Base-by-base conservation (phyloP, 73 alveolate genomes). In the Uronychia setigera region DNA sequence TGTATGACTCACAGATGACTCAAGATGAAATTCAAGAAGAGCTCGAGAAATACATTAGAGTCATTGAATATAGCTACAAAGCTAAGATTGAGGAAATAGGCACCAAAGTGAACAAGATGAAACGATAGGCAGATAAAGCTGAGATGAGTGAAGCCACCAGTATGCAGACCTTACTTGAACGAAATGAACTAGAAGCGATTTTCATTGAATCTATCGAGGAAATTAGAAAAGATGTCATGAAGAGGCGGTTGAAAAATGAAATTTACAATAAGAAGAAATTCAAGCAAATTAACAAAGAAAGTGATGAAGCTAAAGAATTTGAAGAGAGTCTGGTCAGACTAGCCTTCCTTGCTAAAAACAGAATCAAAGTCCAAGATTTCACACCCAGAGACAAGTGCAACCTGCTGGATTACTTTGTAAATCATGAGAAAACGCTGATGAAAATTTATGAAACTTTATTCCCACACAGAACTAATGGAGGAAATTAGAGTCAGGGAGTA, bases 141-240 rank as follows among this genome's bases (percentile, higher is more conserved):
- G 58, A 46, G 67, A 19, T 11, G n/a, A 46, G n/a, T 11, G 67
- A 82, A 33, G 80, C 92, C 77, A 87, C 80, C 11, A 88, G 80
- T 30, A 92, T 89, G 57, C 77, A 88, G 59, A 81, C n/a, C 25
- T 90, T 59, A 34, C 74, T 93, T 14, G 92, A 88, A 33, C 87
- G 93, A 76, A 91, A 94, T 60, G 99, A 96, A 57, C 88, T 94
- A 9, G 99, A 96, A 60, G 46, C 86, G 30, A 80, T 96, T 59
- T 96, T 96, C 86, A 91, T 96, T 19, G 99, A 96, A 26, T 96
- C 98, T 86, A 94, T 96, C 75, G 99, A 96, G 86, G 96, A 93
- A 59, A 97, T 96, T 60, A 87, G 99, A 77, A 96, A 95, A 80
- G 97, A 96, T 77, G 91, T 96, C 46, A 84, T 94, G 88, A 96